Conservation (phyloP, 2,329 filamentous ascomycete species). For the Fonsecaea pugnacius region DNA sequence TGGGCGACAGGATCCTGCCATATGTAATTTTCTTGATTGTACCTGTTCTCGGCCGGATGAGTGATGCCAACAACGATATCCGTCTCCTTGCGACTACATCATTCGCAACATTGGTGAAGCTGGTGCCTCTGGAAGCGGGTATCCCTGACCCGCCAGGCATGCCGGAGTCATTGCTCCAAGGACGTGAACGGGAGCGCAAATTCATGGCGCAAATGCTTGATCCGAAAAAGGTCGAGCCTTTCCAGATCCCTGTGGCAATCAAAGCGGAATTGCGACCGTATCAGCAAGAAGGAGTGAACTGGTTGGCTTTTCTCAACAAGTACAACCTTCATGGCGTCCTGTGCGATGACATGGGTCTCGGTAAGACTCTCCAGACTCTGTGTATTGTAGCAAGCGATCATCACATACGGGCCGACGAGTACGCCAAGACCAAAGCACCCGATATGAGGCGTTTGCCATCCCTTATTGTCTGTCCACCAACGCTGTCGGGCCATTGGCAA, state of each 20-base stretch:
- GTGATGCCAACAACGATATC: slow-evolving; percentile 95
- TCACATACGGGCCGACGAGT: slow-evolving; percentile 89
- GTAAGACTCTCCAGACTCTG: slow-evolving; percentile 94
- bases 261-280: slow-evolving; percentile 96
- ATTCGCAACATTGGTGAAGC: slow-evolving; percentile 94
- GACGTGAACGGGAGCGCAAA: slow-evolving; percentile 89
- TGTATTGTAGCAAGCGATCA: slow-evolving; percentile 99
- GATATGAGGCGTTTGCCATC: slow-evolving; percentile 83
- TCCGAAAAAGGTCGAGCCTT: slow-evolving; percentile 93
- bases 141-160: slow-evolving; percentile 95
- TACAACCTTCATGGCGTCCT: slow-evolving; percentile 98
- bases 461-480: slow-evolving; percentile 93
- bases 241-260: slow-evolving; percentile 92
- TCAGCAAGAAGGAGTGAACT: slow-evolving; percentile 98
- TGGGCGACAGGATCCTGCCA: slow-evolving; percentile 93
- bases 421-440: slow-evolving; percentile 74
- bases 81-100: slow-evolving; percentile 93
- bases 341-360: slow-evolving; percentile 98
- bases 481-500: slow-evolving; percentile 96
- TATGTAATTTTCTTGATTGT: slow-evolving; percentile 99
- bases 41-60: slow-evolving; percentile 95
- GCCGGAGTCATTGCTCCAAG: slow-evolving; percentile 83
- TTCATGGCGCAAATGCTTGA: slow-evolving; percentile 97
- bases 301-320: slow-evolving; percentile 96
- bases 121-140: slow-evolving; percentile 93